Conservation (phyloP, 371 early-diverging fungal genomes). For the Circinella minor region DNA sequence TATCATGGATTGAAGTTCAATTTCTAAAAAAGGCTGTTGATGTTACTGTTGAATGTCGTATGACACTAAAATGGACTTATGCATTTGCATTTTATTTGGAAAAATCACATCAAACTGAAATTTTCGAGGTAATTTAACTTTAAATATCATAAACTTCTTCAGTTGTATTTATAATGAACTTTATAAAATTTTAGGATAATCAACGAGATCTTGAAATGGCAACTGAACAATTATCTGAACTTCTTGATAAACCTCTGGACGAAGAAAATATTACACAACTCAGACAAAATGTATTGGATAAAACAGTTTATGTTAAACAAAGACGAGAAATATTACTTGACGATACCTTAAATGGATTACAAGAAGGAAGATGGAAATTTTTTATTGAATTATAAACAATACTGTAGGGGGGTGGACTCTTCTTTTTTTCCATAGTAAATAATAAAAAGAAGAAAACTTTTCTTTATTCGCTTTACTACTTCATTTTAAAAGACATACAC, state of each 20-base stretch:
- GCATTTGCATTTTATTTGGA: constrained; percentile 89
- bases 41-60: constrained; percentile 78
- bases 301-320: constrained; percentile 77
- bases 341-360: constrained; percentile 81
- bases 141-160: too few species aligned
- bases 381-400: constrained; percentile 3
- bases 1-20: constrained; percentile 97
- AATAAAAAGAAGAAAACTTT: too few species aligned
- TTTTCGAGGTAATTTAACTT: constrained; percentile 80
- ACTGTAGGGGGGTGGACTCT: too few species aligned
- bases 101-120: constrained; percentile 74
- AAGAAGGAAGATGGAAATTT: constrained; percentile 77
- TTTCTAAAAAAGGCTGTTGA: constrained; percentile 91
- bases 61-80: constrained; percentile 93
- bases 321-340: constrained; percentile 81
- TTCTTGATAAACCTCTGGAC: constrained; percentile 86
- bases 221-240: constrained; percentile 88
- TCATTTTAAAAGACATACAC: too few species aligned
- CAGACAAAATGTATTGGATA: constrained; percentile 83
- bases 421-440: too few species aligned
- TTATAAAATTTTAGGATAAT: constrained; percentile 68
- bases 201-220: constrained; percentile 97
- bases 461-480: too few species aligned
- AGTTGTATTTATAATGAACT: too few species aligned
- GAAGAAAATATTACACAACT: constrained; percentile 77